A percentile compares a stretch with the other conserved stretches of the same genome.
These are phyloP conservation scores for Umbilicus rupestris DNA, from an alignment of 164 flowering plant genomes.

Conservation along the genomic window DNA sequence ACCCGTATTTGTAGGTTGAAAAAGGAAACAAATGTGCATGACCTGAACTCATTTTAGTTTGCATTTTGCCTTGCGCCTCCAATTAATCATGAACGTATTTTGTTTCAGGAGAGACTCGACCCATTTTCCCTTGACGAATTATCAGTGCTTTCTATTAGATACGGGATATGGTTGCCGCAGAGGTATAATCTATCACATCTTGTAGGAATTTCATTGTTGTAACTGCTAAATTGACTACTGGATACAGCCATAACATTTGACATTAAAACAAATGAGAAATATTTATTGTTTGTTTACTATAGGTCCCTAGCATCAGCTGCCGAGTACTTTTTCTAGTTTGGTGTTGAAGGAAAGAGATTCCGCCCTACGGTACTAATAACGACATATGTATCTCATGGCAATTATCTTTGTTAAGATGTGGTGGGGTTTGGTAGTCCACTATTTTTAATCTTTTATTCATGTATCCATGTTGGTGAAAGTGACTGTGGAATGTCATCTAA, in stretches of 20 bases:
- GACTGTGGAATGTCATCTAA: no score
- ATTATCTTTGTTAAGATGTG: neutral
- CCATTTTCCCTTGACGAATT: conserved; percentile 96
- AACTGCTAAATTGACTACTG: neutral
- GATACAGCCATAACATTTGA: neutral
- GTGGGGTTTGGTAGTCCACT: neutral
- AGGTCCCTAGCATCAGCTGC: conserved; percentile 99
- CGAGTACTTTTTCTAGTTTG: conserved; percentile 88
- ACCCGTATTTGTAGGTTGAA: neutral
- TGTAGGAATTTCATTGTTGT: neutral
- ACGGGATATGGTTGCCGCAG: conserved; percentile 77
- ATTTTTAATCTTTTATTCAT: no score
- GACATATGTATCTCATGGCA: neutral
- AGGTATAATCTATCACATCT: conserved; percentile 34
- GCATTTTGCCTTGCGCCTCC: neutral
- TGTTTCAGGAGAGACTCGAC: conserved; percentile 57
- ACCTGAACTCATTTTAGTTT: neutral
- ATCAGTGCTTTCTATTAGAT: conserved; percentile 53
- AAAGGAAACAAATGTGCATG: neutral
- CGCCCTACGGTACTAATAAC: conserved; percentile 64
- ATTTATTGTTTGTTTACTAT: neutral
- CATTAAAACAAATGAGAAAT: neutral
- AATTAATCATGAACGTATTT: neutral
- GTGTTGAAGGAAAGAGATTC: conserved; percentile 95
- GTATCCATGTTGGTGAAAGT: neutral